Evolutionary conservation across 495 filamentous ascomycete genomes (phyloP).

Genomic region (Articulospora tetracladia): DNA sequence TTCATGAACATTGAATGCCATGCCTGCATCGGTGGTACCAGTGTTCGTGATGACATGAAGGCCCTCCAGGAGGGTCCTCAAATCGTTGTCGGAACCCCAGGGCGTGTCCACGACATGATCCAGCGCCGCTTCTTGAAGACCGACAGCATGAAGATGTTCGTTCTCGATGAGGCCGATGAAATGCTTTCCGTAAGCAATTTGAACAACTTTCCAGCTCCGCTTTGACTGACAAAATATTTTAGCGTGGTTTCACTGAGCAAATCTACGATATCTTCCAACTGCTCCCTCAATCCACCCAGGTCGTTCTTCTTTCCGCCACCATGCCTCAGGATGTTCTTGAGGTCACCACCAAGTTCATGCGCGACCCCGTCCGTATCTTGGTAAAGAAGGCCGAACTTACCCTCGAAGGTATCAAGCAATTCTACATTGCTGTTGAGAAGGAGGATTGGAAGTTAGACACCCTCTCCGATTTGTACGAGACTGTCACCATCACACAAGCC

Average conservation of each 20-base stretch:
- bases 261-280: slow-evolving; percentile 99
- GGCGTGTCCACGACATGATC: slow-evolving; percentile 99
- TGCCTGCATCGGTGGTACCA: slow-evolving; percentile 98
- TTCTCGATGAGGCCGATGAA: slow-evolving; percentile 98
- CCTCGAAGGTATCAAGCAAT: slow-evolving; percentile 99
- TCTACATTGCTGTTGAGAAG: slow-evolving; percentile 99
- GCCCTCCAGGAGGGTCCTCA: slow-evolving; percentile 94
- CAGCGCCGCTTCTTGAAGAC: slow-evolving; percentile 91
- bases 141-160: slow-evolving; percentile 97
- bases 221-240: slow-evolving; percentile 14
- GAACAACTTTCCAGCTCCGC: background rate
- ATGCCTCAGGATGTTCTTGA: slow-evolving; percentile 99
- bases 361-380: slow-evolving; percentile 95
- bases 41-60: slow-evolving; percentile 95
- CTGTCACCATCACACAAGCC: slow-evolving; percentile 97
- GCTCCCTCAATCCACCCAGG: slow-evolving; percentile 94
- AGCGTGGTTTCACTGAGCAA: slow-evolving; percentile 98
- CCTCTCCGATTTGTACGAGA: slow-evolving; percentile 97
- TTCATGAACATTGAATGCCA: slow-evolving; percentile 99
- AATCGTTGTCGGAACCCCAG: slow-evolving; percentile 94
- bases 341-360: slow-evolving; percentile 99
- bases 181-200: slow-evolving; percentile 78
- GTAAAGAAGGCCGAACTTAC: slow-evolving; percentile 99
- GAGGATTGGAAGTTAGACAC: slow-evolving; percentile 99
- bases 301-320: slow-evolving; percentile 94